Evolutionary conservation across 2,329 filamentous ascomycete genomes (phyloP).

Genomic region (Penicillium sp.): DNA sequence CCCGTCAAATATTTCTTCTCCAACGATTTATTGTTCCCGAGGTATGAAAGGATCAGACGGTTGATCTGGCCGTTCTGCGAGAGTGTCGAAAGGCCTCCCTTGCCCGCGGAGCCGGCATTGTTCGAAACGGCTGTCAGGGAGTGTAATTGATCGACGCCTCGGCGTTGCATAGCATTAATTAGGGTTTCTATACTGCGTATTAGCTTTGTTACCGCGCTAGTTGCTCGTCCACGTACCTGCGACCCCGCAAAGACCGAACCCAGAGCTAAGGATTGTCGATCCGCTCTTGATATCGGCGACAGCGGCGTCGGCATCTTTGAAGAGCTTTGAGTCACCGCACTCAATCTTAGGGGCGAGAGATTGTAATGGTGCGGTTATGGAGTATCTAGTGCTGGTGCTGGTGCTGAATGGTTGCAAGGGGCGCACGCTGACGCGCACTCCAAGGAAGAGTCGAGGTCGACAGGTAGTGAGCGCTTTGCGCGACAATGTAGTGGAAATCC

Average conservation of each 20-base stretch:
- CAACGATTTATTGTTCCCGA: slow-evolving; percentile 74
- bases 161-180: slow-evolving; percentile 64
- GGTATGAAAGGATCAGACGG: slow-evolving; percentile 71
- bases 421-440: slow-evolving; percentile 17
- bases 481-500: slow-evolving; percentile 27
- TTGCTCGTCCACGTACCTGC: slow-evolving; percentile 53
- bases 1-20: slow-evolving; percentile 74
- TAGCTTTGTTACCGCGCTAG: neutral
- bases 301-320: slow-evolving; percentile 60
- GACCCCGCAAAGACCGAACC: slow-evolving; percentile 80
- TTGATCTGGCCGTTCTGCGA: slow-evolving; percentile 68
- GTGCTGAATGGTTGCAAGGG: slow-evolving; percentile 9
- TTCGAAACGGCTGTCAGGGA: slow-evolving; percentile 75
- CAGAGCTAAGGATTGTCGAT: slow-evolving; percentile 70
- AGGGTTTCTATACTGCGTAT: slow-evolving; percentile 59
- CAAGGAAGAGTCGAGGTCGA: slow-evolving; percentile 25
- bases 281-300: slow-evolving; percentile 70
- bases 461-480: slow-evolving; percentile 26
- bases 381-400: slow-evolving; percentile 18
- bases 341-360: slow-evolving; percentile 30
- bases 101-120: slow-evolving; percentile 71
- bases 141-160: slow-evolving; percentile 56
- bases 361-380: slow-evolving; percentile 19
- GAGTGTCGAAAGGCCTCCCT: slow-evolving; percentile 67
- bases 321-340: slow-evolving; percentile 39